Conservation (phyloP, 202 grass and related monocot genomes). For the Musa balbisiana region DNA sequence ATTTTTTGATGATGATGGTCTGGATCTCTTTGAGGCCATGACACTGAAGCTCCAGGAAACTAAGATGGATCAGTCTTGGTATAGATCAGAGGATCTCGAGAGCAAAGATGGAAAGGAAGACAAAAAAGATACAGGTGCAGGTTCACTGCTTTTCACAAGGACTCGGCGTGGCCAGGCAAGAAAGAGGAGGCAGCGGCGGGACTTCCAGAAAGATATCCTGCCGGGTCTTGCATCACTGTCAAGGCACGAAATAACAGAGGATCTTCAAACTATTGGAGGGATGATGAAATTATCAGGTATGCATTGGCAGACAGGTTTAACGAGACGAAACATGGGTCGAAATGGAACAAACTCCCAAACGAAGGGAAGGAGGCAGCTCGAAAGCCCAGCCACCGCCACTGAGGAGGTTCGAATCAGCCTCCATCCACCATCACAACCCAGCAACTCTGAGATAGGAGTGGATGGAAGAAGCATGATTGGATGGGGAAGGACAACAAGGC, state of each 20-base stretch:
- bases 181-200: slow-evolving; percentile 35
- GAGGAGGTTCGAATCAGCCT: neutral
- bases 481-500: slow-evolving; percentile 12
- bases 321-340: slow-evolving; percentile 22
- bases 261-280: slow-evolving; percentile 42
- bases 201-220: slow-evolving; percentile 66
- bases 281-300: slow-evolving; percentile 19
- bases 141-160: slow-evolving; percentile 25
- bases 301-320: slow-evolving; percentile 13
- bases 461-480: slow-evolving; percentile 5
- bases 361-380: slow-evolving; percentile 13
- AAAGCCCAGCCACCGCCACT: slow-evolving; percentile 6
- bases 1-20: slow-evolving; percentile 21
- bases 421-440: neutral
- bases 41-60: slow-evolving; percentile 45
- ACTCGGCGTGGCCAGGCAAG: slow-evolving; percentile 40
- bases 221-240: slow-evolving; percentile 41
- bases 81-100: slow-evolving; percentile 8
- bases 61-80: slow-evolving; percentile 23
- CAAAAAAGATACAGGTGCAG: slow-evolving; percentile 15
- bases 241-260: slow-evolving; percentile 46
- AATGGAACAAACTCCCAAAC: slow-evolving; percentile 11
- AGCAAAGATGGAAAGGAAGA: neutral
- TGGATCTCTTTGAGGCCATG: slow-evolving; percentile 46
- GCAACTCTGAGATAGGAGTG: neutral